Conservation (phyloP, 2,329 filamentous ascomycete species). For the Talaromyces sp. region DNA sequence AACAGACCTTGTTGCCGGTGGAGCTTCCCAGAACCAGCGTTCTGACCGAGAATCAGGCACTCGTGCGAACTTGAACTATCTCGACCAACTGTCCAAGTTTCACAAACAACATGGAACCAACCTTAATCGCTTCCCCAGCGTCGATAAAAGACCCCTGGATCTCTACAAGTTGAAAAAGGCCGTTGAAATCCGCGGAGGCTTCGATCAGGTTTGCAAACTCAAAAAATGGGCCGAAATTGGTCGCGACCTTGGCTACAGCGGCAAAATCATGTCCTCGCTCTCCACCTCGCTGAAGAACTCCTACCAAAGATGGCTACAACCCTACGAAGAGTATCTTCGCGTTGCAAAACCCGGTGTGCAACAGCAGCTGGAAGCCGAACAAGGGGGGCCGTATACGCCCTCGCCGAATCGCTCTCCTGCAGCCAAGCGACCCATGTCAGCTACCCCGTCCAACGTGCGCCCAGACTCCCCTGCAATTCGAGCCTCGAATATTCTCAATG, state of each 20-base stretch:
- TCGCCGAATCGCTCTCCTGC: constrained; percentile 70
- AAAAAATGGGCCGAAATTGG: constrained; percentile 99
- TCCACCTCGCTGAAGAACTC: constrained; percentile 98
- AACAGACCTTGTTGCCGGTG: constrained; percentile 24
- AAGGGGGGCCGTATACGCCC: constrained; percentile 82
- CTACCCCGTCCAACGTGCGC: constrained; percentile 45
- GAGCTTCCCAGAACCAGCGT: constrained; percentile 21
- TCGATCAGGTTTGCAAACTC: constrained; percentile 91
- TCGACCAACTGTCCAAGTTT: constrained; percentile 91
- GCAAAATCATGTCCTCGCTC: constrained; percentile 98
- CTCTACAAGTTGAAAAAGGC: constrained; percentile 95
- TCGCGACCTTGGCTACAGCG: constrained; percentile 91
- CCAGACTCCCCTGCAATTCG: constrained; percentile 63
- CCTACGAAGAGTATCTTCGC: constrained; percentile 90
- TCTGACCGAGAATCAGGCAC: constrained; percentile 60
- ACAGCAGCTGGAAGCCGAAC: constrained; percentile 86
- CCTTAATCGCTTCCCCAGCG: constrained; percentile 87
- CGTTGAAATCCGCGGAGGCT: constrained; percentile 88
- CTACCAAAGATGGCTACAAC: constrained; percentile 92
- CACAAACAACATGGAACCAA: constrained; percentile 96
- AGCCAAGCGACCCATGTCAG: constrained; percentile 43
- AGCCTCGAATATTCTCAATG: constrained; percentile 53
- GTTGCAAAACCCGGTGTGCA: constrained; percentile 94
- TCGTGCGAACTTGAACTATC: constrained; percentile 89
- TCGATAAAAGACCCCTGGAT: constrained; percentile 95